A percentile compares a stretch with the other conserved stretches of the same genome.
These are phyloP conservation scores for Suillus plorans DNA, from an alignment of 768 basidiomycete genomes.

Conservation along the genomic window DNA sequence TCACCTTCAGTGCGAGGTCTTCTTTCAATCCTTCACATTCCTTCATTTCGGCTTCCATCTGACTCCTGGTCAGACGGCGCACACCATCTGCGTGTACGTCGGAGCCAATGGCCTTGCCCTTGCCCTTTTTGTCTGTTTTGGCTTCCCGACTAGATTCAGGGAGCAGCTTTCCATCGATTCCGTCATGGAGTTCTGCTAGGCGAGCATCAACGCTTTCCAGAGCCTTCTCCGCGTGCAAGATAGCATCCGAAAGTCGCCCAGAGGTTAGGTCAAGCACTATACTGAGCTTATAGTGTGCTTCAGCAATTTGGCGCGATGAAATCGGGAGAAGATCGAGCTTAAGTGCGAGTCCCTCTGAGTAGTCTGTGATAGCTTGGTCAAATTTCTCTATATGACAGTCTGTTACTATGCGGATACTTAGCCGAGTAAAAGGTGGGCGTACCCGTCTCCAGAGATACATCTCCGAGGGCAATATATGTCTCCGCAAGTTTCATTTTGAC, in stretches of 20 bases:
- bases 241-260: slow-evolving; percentile 78
- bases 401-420: neutral
- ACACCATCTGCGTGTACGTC: slow-evolving; percentile 43
- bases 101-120: slow-evolving; percentile 66
- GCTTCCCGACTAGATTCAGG: slow-evolving; percentile 31
- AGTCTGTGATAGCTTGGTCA: slow-evolving; percentile 90
- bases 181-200: slow-evolving; percentile 56
- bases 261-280: slow-evolving; percentile 91
- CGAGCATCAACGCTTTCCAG: slow-evolving; percentile 75
- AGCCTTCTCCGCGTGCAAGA: slow-evolving; percentile 77
- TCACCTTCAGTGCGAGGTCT: slow-evolving; percentile 83
- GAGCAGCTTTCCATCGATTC: slow-evolving; percentile 34
- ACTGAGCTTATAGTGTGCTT: slow-evolving; percentile 92
- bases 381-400: slow-evolving; percentile 73
- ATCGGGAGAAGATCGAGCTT: slow-evolving; percentile 72
- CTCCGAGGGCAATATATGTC: slow-evolving; percentile 86
- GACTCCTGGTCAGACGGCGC: slow-evolving; percentile 65
- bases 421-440: slow-evolving; percentile 20
- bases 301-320: slow-evolving; percentile 93
- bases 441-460: slow-evolving; percentile 98
- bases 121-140: slow-evolving; percentile 55
- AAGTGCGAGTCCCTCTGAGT: slow-evolving; percentile 71
- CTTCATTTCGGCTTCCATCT: slow-evolving; percentile 76
- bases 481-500: slow-evolving; percentile 85
- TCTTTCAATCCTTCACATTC: slow-evolving; percentile 74